A percentile compares a stretch with the other conserved stretches of the same genome.
Conservation (phyloP, 192 early-diverging fungal genomes). For the Dissophora globulifera region DNA sequence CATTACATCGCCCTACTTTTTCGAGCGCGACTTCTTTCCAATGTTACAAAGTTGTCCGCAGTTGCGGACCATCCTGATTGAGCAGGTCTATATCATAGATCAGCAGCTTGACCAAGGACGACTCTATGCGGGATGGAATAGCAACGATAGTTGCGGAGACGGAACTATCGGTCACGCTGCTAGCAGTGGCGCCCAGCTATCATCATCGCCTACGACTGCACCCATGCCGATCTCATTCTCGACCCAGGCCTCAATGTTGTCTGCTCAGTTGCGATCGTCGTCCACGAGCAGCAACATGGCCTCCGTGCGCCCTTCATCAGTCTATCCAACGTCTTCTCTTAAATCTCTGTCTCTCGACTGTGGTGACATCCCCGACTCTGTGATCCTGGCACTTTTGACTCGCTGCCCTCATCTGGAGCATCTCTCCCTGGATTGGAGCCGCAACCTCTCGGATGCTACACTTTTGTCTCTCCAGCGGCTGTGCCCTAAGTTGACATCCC, state of each 20-base stretch:
- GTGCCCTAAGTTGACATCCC: conserved; percentile 21
- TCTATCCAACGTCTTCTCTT: conserved; percentile 13
- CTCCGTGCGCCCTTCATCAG: background rate
- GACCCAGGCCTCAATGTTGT: conserved; percentile 21
- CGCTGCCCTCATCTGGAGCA: conserved; percentile 27
- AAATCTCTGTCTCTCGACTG: conserved; percentile 32
- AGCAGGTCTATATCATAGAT: conserved; percentile 43
- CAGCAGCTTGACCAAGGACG: conserved; percentile 26
- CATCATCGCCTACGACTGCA: background rate
- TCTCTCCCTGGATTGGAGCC: conserved; percentile 32
- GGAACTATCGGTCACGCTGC: no score
- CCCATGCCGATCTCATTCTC: background rate
- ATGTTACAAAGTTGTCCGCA: conserved; percentile 27
- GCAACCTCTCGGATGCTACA: conserved; percentile 23
- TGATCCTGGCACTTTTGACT: conserved; percentile 31
- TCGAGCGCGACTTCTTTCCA: conserved; percentile 37
- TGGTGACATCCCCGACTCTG: conserved; percentile 43
- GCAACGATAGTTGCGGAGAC: background rate
- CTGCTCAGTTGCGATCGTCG: conserved; percentile 28
- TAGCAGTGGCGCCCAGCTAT: no score
- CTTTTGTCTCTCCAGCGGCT: conserved; percentile 6
- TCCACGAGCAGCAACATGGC: no score
- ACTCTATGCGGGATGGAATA: background rate
- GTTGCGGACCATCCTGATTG: conserved; percentile 21
- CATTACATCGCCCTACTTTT: conserved; percentile 49